Conservation (phyloP, 257 asterid genomes). For the Leptodermis oblonga region DNA sequence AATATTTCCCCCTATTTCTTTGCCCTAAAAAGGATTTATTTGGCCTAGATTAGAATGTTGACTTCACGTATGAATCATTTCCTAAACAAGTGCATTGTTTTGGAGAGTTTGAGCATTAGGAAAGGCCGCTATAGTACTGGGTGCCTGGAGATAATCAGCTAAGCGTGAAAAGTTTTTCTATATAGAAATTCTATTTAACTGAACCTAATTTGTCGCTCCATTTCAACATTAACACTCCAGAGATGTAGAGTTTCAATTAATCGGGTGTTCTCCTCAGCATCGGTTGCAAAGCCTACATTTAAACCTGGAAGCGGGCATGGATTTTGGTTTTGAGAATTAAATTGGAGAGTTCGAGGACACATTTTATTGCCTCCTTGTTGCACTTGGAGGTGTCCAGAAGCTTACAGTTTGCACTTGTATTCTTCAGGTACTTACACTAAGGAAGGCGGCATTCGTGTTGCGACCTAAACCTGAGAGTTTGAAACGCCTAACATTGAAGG, state of each 20-base stretch:
- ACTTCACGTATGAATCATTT: background rate
- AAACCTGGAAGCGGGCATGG: constrained; percentile 23
- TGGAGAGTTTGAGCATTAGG: constrained; percentile 19
- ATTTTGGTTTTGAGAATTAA: constrained; percentile 15
- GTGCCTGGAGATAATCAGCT: background rate
- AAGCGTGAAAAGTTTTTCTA: constrained; percentile 15
- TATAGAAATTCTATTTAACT: constrained; percentile 19
- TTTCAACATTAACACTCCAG: constrained; percentile 11
- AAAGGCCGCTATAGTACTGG: constrained; percentile 14
- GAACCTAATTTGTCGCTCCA: background rate
- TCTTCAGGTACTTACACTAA: constrained; percentile 25
- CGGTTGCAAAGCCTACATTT: background rate
- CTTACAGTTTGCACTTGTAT: constrained; percentile 28
- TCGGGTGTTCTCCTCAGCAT: constrained; percentile 10
- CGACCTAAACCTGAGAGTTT: constrained; percentile 14
- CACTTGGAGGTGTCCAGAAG: constrained; percentile 15
- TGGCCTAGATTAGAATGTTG: constrained; percentile 23
- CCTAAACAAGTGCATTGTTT: constrained; percentile 4
- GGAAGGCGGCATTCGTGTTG: background rate
- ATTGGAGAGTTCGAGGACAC: constrained; percentile 7
- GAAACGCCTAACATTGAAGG: constrained; percentile 20
- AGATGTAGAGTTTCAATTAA: constrained; percentile 21
- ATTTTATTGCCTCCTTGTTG: constrained; percentile 8
- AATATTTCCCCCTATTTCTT: background rate
- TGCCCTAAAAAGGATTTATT: constrained; percentile 12